Evolutionary conservation across 129 eudicot species (phyloP), one percentile per base, ranked within the genome.

Genomic region (Flaveria ramosissima): DNA sequence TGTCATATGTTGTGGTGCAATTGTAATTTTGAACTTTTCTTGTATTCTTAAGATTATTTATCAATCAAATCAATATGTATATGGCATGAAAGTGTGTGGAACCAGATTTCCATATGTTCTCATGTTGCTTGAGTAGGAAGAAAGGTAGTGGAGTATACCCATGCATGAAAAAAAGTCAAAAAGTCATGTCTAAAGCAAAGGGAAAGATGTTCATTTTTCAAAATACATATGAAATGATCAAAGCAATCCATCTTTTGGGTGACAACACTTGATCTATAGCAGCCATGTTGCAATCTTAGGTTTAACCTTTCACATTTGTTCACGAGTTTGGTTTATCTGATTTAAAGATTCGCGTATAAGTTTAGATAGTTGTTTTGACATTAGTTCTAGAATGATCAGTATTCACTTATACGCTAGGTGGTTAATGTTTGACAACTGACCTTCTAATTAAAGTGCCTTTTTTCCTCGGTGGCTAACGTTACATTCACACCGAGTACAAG

Each of bases 151-250:
- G 79, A 59, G 75, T 73, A 59, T 75, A 53, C 66, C 69, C 70
- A 66, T 73, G 69, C 70, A 73, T 43, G 61, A 57, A 73, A 39
- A 80, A 79, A 73, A 80, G 83, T 80, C 83, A 80, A 80, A 80
- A 63, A 80, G 78, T 68, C 9, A 55, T 68, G 83, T 80, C 75
- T 80, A 80, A 79, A 79, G 83, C 13, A 11, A 45, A 45, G 13
- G 30, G 53, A n/a, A 50, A 42, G 75, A 70, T 64, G 60, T 63
- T 41, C 39, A 55, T 51, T 80, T 72, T 52, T 65, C 70, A 73
- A 73, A 80, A 73, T 73, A 80, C 84, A 43, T 56, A 67, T 80
- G 64, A 73, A 80, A 80, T 80, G 53, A 80, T 80, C 43, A 80
- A 80, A 67, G 64, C 79, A 73, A 43, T 17, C 32, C 79, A 66